phyloP scores from a whole-genome alignment of 805 yeast species.

The Isabelozyma heimii region DNA sequence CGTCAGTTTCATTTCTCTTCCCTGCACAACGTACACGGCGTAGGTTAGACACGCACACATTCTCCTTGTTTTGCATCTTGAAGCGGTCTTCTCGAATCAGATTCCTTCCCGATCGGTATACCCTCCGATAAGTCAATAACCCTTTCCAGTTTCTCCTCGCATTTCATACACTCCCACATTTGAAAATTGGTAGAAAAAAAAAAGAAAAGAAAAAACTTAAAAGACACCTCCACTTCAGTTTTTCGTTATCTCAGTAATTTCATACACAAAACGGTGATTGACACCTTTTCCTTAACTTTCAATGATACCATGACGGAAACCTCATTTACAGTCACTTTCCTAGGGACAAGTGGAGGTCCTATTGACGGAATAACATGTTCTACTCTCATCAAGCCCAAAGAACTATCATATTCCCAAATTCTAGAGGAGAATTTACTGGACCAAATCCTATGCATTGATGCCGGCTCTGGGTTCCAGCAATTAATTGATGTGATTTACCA shows the following conservation, averaged over 20 bases:
- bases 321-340: constrained; percentile 56
- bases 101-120: no score
- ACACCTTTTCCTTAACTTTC: background rate
- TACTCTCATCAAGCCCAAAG: constrained; percentile 58
- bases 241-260: background rate
- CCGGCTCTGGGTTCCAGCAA: constrained; percentile 69
- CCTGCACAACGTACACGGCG: no score
- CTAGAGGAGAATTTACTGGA: constrained; percentile 19
- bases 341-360: constrained; percentile 89
- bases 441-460: constrained; percentile 64
- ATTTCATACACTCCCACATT: no score
- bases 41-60: no score
- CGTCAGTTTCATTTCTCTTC: no score
- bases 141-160: no score
- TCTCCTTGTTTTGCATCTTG: no score
- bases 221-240: background rate
- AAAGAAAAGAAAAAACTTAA: no score
- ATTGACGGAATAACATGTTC: constrained; percentile 68
- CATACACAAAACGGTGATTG: background rate
- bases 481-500: constrained; percentile 42
- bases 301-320: background rate
- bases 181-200: background rate
- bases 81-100: no score
- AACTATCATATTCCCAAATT: constrained; percentile 38
- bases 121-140: no score